Evolutionary conservation across 352 stramenopile species (phyloP).

Genomic region (Phytophthora citrophthora): DNA sequence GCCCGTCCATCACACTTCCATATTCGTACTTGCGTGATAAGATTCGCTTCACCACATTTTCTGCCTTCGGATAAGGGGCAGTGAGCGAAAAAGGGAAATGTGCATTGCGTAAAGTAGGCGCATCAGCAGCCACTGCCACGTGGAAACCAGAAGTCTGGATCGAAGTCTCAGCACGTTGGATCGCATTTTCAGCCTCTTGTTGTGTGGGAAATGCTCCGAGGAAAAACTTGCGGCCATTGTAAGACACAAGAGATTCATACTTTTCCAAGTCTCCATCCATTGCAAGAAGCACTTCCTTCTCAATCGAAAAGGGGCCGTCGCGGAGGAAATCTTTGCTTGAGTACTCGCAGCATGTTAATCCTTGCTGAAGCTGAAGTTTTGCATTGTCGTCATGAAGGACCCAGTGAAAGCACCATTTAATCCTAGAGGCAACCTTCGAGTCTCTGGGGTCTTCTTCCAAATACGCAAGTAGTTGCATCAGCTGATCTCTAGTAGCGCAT

Average conservation of each 20-base stretch:
- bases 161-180: conserved; percentile 43
- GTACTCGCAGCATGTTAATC: conserved; percentile 40
- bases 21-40: conserved; percentile 66
- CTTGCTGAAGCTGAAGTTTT: conserved; percentile 21
- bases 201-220: conserved; percentile 57
- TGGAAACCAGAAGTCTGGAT: conserved; percentile 47
- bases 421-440: conserved; percentile 38
- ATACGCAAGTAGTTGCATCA: conserved; percentile 56
- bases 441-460: conserved; percentile 52
- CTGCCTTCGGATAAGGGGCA: conserved; percentile 46
- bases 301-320: conserved; percentile 52
- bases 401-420: conserved; percentile 51
- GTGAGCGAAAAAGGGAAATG: conserved; percentile 48
- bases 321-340: conserved; percentile 41
- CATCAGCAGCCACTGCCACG: conserved; percentile 32
- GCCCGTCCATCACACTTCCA: conserved; percentile 41
- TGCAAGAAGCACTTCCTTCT: conserved; percentile 46
- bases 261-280: conserved; percentile 58
- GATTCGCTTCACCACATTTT: conserved; percentile 45
- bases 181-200: conserved; percentile 51
- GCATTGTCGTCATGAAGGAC: conserved; percentile 37
- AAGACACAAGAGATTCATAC: conserved; percentile 51
- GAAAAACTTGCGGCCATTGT: conserved; percentile 53
- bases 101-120: conserved; percentile 20
- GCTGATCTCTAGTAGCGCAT: conserved; percentile 27